phyloP scores from a whole-genome alignment of 495 filamentous ascomycete species.

The Penicillium subrubescens region DNA sequence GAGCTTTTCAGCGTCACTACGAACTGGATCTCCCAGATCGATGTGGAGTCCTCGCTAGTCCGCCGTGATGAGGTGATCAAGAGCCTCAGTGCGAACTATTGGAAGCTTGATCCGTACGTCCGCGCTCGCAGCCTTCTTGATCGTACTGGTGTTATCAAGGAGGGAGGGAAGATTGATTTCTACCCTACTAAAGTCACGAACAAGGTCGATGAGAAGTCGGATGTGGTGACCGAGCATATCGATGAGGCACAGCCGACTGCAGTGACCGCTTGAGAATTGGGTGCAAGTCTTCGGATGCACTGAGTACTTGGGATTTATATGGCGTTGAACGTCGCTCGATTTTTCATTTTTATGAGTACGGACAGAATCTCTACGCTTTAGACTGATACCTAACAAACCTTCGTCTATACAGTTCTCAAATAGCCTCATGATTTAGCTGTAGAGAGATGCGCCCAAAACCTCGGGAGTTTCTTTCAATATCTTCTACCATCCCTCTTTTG shows the following conservation, averaged over 20 bases:
- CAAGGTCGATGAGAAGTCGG: constrained; percentile 5
- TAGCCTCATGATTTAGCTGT: not conserved
- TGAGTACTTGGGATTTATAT: not conserved
- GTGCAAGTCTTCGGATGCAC: not conserved
- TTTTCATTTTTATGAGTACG: not conserved
- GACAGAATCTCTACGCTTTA: not conserved
- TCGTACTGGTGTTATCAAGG: constrained; percentile 64
- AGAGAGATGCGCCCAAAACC: not conserved
- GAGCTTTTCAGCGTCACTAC: constrained; percentile 67
- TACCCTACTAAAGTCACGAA: constrained; percentile 46
- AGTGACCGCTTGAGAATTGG: not conserved
- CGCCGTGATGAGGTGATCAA: constrained; percentile 61
- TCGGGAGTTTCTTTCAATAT: not conserved
- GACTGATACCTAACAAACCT: not conserved
- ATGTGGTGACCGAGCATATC: not conserved
- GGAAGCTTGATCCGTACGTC: constrained; percentile 74
- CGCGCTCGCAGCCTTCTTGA: constrained; percentile 72
- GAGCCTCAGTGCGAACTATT: constrained; percentile 75
- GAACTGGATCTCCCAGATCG: constrained; percentile 57
- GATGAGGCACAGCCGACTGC: not conserved
- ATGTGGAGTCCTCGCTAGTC: constrained; percentile 43
- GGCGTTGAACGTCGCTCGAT: not conserved
- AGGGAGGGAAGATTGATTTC: constrained; percentile 63
- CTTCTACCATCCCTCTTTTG: not conserved
- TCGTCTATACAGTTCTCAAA: not conserved